Conservation (phyloP, 257 asterid species). For the Gentiana dahurica region DNA sequence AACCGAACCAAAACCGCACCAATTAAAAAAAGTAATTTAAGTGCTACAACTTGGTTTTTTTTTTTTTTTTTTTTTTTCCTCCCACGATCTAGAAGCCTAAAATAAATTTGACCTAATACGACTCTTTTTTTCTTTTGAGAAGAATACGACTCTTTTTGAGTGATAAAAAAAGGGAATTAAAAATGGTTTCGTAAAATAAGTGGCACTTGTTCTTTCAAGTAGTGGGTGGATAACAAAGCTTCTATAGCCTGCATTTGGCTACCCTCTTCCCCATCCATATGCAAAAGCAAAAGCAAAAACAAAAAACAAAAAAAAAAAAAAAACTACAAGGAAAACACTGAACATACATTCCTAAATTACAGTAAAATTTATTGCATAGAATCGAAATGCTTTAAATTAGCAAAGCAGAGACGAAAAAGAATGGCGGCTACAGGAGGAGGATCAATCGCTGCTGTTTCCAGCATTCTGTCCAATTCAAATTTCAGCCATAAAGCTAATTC, state of each 20-base stretch:
- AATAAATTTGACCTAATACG: background rate
- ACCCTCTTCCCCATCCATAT: background rate
- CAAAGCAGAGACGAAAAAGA: background rate
- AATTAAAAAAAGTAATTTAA: no score
- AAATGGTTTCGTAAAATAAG: constrained; percentile 4
- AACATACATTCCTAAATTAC: no score
- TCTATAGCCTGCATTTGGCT: constrained; percentile 1
- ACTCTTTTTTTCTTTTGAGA: no score
- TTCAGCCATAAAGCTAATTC: constrained; percentile 15
- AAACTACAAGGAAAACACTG: background rate
- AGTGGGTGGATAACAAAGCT: constrained; percentile 29
- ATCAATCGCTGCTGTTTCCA: constrained; percentile 22
- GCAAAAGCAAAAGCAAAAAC: background rate
- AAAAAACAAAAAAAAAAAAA: no score
- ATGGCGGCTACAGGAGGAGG: constrained; percentile 26
- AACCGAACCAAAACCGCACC: no score
- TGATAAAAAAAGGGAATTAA: no score
- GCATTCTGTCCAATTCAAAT: constrained; percentile 21
- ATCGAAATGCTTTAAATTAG: constrained; percentile 2
- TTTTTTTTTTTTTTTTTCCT: background rate
- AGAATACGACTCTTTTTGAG: background rate
- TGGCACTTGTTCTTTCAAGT: constrained; percentile 22
- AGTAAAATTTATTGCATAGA: background rate
- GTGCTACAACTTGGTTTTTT: no score
- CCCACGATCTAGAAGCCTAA: background rate